A percentile compares a stretch with the other conserved stretches of the same genome.
phyloP scores from a whole-genome alignment of 805 yeast genomes.

The Yamadazyma sp. region DNA sequence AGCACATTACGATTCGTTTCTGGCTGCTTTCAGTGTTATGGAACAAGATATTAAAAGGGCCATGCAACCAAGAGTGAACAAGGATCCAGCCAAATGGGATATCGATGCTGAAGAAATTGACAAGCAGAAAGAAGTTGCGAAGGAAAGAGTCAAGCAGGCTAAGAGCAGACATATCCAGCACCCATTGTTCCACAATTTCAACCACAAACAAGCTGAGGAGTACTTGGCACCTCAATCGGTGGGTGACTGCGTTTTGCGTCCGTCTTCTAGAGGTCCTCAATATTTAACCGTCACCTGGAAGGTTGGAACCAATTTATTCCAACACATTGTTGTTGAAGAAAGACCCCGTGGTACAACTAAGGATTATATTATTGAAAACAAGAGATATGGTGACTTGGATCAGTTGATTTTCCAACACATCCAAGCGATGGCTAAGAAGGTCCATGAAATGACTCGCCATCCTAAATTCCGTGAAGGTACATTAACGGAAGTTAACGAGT shows the following conservation, averaged over 20 bases:
- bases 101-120: slow-evolving; percentile 71
- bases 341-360: slow-evolving; percentile 62
- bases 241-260: slow-evolving; percentile 93
- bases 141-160: slow-evolving; percentile 65
- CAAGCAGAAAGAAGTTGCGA: slow-evolving; percentile 52
- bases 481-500: slow-evolving; percentile 73
- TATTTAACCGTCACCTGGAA: slow-evolving; percentile 96
- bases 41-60: slow-evolving; percentile 64
- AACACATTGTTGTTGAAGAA: slow-evolving; percentile 86
- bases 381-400: slow-evolving; percentile 82
- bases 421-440: slow-evolving; percentile 76
- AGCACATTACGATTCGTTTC: slow-evolving; percentile 72
- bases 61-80: slow-evolving; percentile 43
- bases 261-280: slow-evolving; percentile 85
- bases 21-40: slow-evolving; percentile 70
- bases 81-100: slow-evolving; percentile 77
- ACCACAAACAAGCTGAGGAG: slow-evolving; percentile 87
- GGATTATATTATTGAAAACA: slow-evolving; percentile 62
- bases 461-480: slow-evolving; percentile 89
- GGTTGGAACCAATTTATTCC: slow-evolving; percentile 85
- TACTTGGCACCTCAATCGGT: slow-evolving; percentile 82
- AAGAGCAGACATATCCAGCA: slow-evolving; percentile 83
- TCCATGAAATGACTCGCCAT: slow-evolving; percentile 79
- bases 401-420: slow-evolving; percentile 87
- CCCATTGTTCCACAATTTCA: slow-evolving; percentile 84